phyloP scores from a whole-genome alignment of 2,329 filamentous ascomycete genomes.

The Penicillium capsulatum region DNA sequence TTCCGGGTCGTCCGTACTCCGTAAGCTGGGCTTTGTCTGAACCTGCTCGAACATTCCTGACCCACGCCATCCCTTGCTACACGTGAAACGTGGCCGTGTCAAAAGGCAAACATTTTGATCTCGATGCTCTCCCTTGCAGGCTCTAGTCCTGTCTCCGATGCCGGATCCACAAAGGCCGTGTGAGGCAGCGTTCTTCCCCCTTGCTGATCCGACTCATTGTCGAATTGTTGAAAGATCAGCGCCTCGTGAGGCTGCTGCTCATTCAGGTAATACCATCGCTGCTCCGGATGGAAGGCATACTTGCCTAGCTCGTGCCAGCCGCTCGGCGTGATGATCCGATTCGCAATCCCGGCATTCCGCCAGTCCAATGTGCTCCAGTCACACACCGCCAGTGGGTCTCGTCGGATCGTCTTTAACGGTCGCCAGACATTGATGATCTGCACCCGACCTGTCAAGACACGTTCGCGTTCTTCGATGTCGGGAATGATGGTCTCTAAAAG shows the following conservation, averaged over 20 bases:
- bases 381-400: slow-evolving; percentile 23
- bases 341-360: slow-evolving; percentile 8
- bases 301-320: slow-evolving; percentile 16
- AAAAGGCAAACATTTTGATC: slow-evolving; percentile 40
- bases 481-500: slow-evolving; percentile 6
- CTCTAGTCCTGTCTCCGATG: slow-evolving; percentile 32
- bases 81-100: slow-evolving; percentile 9
- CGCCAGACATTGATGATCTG: slow-evolving; percentile 24
- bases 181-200: slow-evolving; percentile 41
- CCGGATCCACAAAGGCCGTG: slow-evolving; percentile 48
- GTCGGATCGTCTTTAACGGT: slow-evolving; percentile 19
- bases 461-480: slow-evolving; percentile 8
- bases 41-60: slow-evolving; percentile 5
- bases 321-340: slow-evolving; percentile 11
- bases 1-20: no score
- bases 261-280: slow-evolving; percentile 18
- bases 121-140: slow-evolving; percentile 53
- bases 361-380: slow-evolving; percentile 16
- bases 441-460: slow-evolving; percentile 10
- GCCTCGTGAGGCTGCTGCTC: slow-evolving; percentile 18
- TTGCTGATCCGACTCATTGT: slow-evolving; percentile 10
- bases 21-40: slow-evolving; percentile 2
- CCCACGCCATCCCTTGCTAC: slow-evolving; percentile 7
- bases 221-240: slow-evolving; percentile 22
- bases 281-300: slow-evolving; percentile 11